These are phyloP conservation scores for Drosera spatulata DNA, from an alignment of 179 eudicot genomes.

Conservation along the genomic window DNA sequence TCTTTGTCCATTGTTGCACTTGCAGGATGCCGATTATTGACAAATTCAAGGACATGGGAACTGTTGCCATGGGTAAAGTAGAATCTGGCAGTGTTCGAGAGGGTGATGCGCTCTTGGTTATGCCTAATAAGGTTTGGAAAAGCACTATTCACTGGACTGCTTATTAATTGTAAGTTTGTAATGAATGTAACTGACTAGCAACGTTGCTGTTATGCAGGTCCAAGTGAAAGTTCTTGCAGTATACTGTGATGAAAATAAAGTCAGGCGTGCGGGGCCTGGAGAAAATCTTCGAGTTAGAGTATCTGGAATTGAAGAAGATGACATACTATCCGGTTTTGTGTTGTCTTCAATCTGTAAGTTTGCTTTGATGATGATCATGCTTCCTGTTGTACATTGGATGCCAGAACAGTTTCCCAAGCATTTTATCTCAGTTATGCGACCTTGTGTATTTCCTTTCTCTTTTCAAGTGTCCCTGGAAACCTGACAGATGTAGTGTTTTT, in stretches of 20 bases:
- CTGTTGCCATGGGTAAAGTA: constrained; percentile 90
- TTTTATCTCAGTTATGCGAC: too few species aligned
- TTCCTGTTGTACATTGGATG: too few species aligned
- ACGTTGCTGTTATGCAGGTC: constrained; percentile 38
- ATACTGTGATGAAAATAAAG: constrained; percentile 69
- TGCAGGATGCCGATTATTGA: constrained; percentile 74
- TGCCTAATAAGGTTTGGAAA: constrained; percentile 82
- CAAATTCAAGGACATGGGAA: constrained; percentile 89
- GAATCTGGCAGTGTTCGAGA: constrained; percentile 82
- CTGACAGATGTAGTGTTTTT: too few species aligned
- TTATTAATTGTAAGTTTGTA: too few species aligned
- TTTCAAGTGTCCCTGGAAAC: too few species aligned
- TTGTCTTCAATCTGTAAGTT: constrained; percentile 57
- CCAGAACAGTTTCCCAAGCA: too few species aligned
- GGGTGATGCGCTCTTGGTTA: constrained; percentile 60
- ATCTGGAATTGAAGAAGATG: constrained; percentile 90
- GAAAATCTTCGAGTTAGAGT: constrained; percentile 78
- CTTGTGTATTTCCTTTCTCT: too few species aligned
- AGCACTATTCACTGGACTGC: not conserved
- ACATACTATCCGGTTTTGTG: constrained; percentile 72
- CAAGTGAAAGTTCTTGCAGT: constrained; percentile 73
- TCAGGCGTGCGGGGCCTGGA: constrained; percentile 77
- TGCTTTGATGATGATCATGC: not conserved
- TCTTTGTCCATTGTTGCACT: not conserved
- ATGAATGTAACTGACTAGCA: not conserved